A percentile compares a stretch with the other conserved stretches of the same genome.
Conservation (phyloP, 129 eudicot species). For the Escallonia herrerae region DNA sequence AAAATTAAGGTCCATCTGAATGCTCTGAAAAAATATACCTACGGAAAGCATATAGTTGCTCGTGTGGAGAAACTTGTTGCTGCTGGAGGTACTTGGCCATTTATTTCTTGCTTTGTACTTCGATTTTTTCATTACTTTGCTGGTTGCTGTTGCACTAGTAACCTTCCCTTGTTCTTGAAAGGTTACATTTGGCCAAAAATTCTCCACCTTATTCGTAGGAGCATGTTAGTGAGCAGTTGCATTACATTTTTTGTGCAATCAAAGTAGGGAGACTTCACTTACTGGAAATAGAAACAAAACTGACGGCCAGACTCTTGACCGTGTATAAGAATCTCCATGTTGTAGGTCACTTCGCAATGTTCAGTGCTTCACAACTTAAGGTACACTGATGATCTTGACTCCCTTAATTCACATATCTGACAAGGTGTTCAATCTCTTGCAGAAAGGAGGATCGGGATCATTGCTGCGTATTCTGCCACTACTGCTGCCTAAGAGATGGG, state of each 20-base stretch:
- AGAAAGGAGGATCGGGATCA: conserved; percentile 84
- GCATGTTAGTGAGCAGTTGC: background rate
- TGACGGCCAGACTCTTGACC: too few species aligned
- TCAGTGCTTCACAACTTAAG: too few species aligned
- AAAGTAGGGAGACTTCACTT: too few species aligned
- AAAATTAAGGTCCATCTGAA: conserved; percentile 89
- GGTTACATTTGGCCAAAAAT: too few species aligned
- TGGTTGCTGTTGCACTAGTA: too few species aligned
- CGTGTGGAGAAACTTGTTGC: conserved; percentile 98
- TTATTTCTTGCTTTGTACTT: background rate
- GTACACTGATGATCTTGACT: background rate
- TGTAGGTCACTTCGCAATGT: too few species aligned
- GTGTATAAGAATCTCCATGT: too few species aligned
- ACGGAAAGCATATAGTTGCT: conserved; percentile 96
- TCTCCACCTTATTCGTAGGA: background rate
- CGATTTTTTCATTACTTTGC: too few species aligned
- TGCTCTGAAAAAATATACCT: conserved; percentile 90
- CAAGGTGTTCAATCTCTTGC: conserved; percentile 13
- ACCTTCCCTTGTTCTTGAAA: too few species aligned
- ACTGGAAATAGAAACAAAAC: too few species aligned
- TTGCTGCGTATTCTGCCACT: conserved; percentile 36
- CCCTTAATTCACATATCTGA: background rate
- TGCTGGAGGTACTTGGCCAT: conserved; percentile 70
- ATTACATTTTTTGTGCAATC: too few species aligned
- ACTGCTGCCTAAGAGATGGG: conserved; percentile 30